Evolutionary conservation across 768 basidiomycete species (phyloP), one percentile per base, ranked within the genome.

Genomic region (Tubosaeta sp.): DNA sequence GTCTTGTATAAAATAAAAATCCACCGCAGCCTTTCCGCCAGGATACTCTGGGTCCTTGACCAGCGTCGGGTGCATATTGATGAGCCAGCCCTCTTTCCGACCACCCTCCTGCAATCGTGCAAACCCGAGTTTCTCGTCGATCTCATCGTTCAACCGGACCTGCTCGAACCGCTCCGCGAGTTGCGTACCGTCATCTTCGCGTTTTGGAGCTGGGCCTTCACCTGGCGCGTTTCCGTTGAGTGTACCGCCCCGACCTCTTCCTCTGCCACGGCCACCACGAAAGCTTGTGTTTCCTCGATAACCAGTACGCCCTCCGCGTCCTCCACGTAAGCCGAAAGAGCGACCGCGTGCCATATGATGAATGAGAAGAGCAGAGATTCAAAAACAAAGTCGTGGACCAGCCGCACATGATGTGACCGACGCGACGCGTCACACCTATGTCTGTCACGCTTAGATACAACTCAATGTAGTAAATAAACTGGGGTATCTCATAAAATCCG

Each of bases 41-140:
- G 90, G 82, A 76, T 85, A 86, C 39, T 90, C 86, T 6, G 92
- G 72, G 62, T 95, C 93, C 68, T 91, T 90, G 14, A 97, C 71
- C 9, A 95, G 71, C 1, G 93, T 97, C 87, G 97, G 91, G 67
- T 95, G 95, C 95, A 99, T 98, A 65, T 98, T 98, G 56, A 99
- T 84, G 64, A 99, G 73, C 97, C 97, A 98, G 2, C 95, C 97
- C 49, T 90, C 88, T 65, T 76, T 83, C 61, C 74, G 74, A 4
- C 76, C 71, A 0, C 95, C 95, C 64, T 95, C 89, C 53, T 90
- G 84, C 45, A 91, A 75, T 55, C 86, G 78, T 37, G 74, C 72
- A 68, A 98, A 99, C 0, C 97, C 97, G 16, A 98, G 74, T 67
- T 90, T 91, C 71, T 91, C 92, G 63, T 99, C 97, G 17, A 97